Evolutionary conservation across 2,329 filamentous ascomycete genomes (phyloP).

Genomic region (Cercospora nicotianae): DNA sequence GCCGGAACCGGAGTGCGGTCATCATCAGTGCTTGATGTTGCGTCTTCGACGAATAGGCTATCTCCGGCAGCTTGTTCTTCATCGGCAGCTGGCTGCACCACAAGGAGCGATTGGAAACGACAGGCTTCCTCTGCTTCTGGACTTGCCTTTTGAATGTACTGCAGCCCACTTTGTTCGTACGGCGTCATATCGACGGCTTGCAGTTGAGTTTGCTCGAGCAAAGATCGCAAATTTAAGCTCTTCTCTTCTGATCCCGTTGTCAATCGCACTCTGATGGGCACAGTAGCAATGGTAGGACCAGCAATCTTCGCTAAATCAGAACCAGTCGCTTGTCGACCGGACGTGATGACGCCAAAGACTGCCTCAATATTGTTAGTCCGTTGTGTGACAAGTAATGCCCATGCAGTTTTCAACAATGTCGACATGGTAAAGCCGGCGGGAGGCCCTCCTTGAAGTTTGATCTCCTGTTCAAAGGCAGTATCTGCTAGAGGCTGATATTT

Average conservation of each 20-base stretch:
- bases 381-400: not conserved
- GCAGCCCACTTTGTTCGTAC: slow-evolving; percentile 17
- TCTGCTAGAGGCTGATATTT: not conserved
- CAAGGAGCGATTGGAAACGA: slow-evolving; percentile 56
- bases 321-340: not conserved
- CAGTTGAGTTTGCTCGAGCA: not conserved
- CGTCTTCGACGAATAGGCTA: not conserved
- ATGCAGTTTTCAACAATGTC: not conserved
- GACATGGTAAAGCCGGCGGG: not conserved
- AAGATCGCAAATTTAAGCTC: not conserved
- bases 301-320: not conserved
- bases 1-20: not conserved
- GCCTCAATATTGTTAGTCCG: not conserved
- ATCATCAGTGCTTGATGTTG: not conserved
- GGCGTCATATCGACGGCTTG: slow-evolving; percentile 14
- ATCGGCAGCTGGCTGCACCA: slow-evolving; percentile 40
- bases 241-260: not conserved
- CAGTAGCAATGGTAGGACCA: not conserved
- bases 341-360: not conserved
- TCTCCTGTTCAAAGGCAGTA: not conserved
- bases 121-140: slow-evolving; percentile 44
- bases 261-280: not conserved
- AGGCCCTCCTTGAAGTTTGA: not conserved
- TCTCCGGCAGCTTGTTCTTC: not conserved
- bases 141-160: not conserved